Percentiles rank a stretch among this genome's conserved stretches.
Conservation (phyloP, 2,329 filamentous ascomycete species). For the Talaromyces funiculosus region DNA sequence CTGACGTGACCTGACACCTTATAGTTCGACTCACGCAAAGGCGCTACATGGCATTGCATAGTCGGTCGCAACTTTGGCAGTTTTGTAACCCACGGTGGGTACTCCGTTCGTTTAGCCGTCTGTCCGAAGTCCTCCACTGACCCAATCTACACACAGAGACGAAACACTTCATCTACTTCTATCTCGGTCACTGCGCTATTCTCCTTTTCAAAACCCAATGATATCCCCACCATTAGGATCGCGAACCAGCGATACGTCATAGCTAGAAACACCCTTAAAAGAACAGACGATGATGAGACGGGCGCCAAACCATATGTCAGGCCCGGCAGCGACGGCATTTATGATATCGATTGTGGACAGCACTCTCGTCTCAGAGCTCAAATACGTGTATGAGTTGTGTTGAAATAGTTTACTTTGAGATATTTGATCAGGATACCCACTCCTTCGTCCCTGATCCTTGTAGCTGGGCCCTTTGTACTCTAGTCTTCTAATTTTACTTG, state of each 20-base stretch:
- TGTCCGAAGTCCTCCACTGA: background rate
- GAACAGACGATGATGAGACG: background rate
- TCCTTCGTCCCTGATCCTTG: background rate
- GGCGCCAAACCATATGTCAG: background rate
- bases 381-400: background rate
- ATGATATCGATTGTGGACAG: background rate
- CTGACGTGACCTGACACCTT: slow-evolving; percentile 20
- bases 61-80: slow-evolving; percentile 98
- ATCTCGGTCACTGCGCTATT: slow-evolving; percentile 96
- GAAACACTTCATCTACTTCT: slow-evolving; percentile 99
- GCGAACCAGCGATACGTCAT: background rate
- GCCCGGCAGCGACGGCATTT: slow-evolving; percentile 3
- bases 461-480: background rate
- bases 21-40: slow-evolving; percentile 94
- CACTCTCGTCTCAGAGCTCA: background rate
- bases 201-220: slow-evolving; percentile 98
- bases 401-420: slow-evolving; percentile 5
- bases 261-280: background rate
- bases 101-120: background rate
- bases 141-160: slow-evolving; percentile 62
- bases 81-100: slow-evolving; percentile 91
- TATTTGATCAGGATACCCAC: slow-evolving; percentile 2
- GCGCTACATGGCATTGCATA: slow-evolving; percentile 98
- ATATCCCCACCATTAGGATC: slow-evolving; percentile 15
- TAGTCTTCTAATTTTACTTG: background rate